Conservation (phyloP, 805 yeast species). For the Kazachstania martiniae region DNA sequence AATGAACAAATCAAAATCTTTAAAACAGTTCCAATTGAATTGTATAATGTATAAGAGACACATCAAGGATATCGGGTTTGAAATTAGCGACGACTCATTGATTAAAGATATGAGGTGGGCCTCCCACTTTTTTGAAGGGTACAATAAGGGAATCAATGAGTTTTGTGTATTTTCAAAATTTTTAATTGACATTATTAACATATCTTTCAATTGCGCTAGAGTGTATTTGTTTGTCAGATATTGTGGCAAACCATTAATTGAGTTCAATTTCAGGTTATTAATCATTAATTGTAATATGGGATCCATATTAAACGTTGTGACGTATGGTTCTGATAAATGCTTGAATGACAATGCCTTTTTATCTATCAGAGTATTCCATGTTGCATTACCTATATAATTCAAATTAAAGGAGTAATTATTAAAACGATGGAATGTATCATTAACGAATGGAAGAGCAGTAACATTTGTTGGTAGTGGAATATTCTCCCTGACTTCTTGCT, state of each 20-base stretch:
- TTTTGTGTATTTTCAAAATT: conserved; percentile 13
- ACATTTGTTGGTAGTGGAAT: not conserved
- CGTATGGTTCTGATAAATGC: not conserved
- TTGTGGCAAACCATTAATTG: conserved; percentile 11
- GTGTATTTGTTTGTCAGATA: conserved; percentile 13
- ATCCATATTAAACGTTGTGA: not conserved
- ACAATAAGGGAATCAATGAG: conserved; percentile 16
- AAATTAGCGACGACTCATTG: not conserved
- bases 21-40: conserved; percentile 22
- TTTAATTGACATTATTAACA: conserved; percentile 5
- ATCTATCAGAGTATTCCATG: conserved; percentile 14
- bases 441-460: conserved; percentile 14
- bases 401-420: conserved; percentile 9
- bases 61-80: conserved; percentile 12
- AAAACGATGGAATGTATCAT: conserved; percentile 19
- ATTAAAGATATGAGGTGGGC: conserved; percentile 3
- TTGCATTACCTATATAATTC: conserved; percentile 16
- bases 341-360: not conserved
- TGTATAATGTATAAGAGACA: conserved; percentile 19
- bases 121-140: conserved; percentile 14
- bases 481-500: not conserved
- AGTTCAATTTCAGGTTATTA: conserved; percentile 12
- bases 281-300: conserved; percentile 1
- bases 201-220: conserved; percentile 3
- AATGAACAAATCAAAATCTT: conserved; percentile 17